Percentiles rank a stretch among this genome's conserved stretches.
These are phyloP conservation scores for Agrostemma githago DNA, from an alignment of 148 eudicot species.

Conservation along the genomic window DNA sequence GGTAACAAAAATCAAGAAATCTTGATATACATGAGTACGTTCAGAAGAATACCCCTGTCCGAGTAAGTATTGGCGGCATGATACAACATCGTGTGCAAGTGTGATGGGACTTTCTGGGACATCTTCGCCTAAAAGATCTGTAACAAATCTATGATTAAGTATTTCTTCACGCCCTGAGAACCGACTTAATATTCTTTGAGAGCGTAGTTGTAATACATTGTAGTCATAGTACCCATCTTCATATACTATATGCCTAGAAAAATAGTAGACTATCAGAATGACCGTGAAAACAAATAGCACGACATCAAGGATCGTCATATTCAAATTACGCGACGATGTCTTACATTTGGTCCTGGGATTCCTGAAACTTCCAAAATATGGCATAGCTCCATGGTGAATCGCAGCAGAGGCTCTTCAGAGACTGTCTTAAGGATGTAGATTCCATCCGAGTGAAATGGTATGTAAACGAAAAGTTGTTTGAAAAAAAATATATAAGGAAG, in stretches of 20 bases:
- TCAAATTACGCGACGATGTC: background rate
- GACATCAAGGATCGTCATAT: background rate
- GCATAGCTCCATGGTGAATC: conserved; percentile 70
- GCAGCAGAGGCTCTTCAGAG: conserved; percentile 46
- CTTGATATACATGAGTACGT: background rate
- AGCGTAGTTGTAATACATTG: conserved; percentile 25
- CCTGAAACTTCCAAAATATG: conserved; percentile 73
- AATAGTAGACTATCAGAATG: conserved; percentile 5
- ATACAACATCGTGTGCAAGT: conserved; percentile 42
- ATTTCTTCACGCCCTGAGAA: conserved; percentile 23
- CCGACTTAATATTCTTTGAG: conserved; percentile 22
- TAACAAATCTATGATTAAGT: conserved; percentile 18
- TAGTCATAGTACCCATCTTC: conserved; percentile 65
- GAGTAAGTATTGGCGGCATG: conserved; percentile 42
- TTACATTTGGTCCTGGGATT: conserved; percentile 42
- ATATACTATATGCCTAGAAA: conserved; percentile 55
- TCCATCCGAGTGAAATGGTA: conserved; percentile 12
- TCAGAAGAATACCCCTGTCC: conserved; percentile 67
- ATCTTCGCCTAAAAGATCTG: conserved; percentile 22
- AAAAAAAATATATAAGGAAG: conserved; percentile 11
- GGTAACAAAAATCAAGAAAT: background rate
- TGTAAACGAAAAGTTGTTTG: background rate
- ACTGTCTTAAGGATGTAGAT: conserved; percentile 20
- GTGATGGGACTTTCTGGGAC: conserved; percentile 30
- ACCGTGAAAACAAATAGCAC: background rate